Conservation (phyloP, 1,284 basidiomycete genomes). For the Xerocomus minutiporus region DNA sequence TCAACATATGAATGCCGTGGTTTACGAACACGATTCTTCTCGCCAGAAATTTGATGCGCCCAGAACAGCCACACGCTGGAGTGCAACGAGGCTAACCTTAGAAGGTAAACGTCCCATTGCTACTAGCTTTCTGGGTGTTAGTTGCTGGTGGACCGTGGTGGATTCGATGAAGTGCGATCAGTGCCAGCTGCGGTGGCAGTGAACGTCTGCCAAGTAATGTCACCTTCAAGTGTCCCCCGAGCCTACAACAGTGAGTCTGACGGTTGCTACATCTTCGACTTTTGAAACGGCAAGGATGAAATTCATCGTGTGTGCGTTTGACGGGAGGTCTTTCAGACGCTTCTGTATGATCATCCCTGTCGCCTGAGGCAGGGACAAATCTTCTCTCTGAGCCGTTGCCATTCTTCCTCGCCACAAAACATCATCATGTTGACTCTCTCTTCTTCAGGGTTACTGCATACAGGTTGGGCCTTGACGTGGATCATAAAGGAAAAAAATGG, state of each 20-base stretch:
- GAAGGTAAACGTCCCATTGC: background rate
- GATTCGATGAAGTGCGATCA: too few species aligned
- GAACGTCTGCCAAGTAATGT: background rate
- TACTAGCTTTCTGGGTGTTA: too few species aligned
- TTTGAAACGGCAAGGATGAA: conserved; percentile 21
- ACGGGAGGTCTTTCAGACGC: conserved; percentile 29
- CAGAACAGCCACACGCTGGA: background rate
- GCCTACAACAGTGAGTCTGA: conserved; percentile 12
- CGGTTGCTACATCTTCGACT: background rate
- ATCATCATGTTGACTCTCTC: conserved; percentile 13
- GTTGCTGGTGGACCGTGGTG: too few species aligned
- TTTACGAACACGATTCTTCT: background rate
- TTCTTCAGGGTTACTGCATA: conserved; percentile 1
- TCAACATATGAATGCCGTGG: background rate
- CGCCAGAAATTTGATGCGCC: background rate
- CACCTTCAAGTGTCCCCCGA: background rate
- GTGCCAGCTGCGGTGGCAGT: background rate
- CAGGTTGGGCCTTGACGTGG: conserved; percentile 1
- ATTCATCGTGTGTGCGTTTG: conserved; percentile 12
- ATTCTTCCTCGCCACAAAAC: background rate
- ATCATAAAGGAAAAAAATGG: background rate
- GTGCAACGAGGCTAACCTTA: background rate
- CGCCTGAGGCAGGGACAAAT: conserved; percentile 16
- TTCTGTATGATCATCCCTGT: conserved; percentile 24
- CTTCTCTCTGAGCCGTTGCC: conserved; percentile 32